These are phyloP conservation scores for Argentina anserina DNA, from an alignment of 306 rosid species.

Conservation along the genomic window DNA sequence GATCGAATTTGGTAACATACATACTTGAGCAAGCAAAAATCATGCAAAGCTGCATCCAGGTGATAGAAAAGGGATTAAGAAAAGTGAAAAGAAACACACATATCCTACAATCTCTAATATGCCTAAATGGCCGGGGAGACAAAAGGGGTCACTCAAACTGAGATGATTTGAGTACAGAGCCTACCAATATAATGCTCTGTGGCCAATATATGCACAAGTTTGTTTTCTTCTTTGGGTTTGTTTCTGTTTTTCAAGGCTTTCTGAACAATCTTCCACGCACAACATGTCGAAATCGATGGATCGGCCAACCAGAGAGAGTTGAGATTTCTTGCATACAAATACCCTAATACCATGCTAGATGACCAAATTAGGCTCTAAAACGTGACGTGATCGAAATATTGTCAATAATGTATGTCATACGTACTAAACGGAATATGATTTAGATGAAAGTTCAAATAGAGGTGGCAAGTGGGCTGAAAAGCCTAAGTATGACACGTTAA, in stretches of 20 bases:
- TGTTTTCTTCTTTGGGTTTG: background rate
- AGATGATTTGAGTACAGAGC: conserved; percentile 5
- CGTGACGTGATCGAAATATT: background rate
- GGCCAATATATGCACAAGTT: background rate
- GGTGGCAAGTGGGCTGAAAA: too few relatives aligned
- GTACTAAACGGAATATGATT: background rate
- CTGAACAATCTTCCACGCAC: background rate
- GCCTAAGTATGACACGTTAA: too few relatives aligned
- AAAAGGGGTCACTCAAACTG: conserved; percentile 15
- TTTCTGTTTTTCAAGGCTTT: background rate
- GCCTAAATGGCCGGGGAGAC: conserved; percentile 16
- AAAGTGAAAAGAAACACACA: background rate
- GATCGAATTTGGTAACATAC: background rate
- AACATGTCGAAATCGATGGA: background rate
- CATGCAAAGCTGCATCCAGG: background rate
- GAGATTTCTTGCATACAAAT: background rate
- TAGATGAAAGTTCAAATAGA: too few relatives aligned
- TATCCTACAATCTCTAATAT: conserved; percentile 14
- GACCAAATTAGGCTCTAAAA: background rate
- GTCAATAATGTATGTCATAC: background rate
- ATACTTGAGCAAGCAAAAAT: background rate
- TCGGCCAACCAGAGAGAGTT: background rate
- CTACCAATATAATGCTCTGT: conserved; percentile 12
- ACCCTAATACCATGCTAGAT: background rate
- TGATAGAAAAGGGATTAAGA: background rate